Percentiles rank a stretch among this genome's conserved stretches.
phyloP scores from a whole-genome alignment of 1,139 yeast genomes.

The Saccharomyces hybrid region DNA sequence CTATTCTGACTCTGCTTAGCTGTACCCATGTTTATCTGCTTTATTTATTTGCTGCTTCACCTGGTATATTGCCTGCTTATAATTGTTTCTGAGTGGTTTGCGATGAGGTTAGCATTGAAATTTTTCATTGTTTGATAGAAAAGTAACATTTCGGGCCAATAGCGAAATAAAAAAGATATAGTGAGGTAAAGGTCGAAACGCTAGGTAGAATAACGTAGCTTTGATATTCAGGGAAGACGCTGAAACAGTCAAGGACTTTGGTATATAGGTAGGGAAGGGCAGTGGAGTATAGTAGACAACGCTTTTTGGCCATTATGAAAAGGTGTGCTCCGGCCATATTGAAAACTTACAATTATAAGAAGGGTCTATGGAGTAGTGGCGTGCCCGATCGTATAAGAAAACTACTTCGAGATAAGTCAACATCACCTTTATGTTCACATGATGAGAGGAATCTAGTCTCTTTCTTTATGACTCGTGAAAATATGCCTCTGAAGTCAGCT shows the following conservation, averaged over 20 bases:
- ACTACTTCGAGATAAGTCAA: slow-evolving; percentile 7
- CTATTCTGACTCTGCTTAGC: slow-evolving; percentile 18
- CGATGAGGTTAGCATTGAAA: slow-evolving; percentile 5
- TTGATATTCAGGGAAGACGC: background rate
- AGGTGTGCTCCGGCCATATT: slow-evolving; percentile 2
- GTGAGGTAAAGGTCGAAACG: background rate
- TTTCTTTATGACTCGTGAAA: background rate
- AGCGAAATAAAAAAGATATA: background rate
- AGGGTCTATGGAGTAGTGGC: slow-evolving; percentile 7
- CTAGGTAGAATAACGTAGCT: background rate
- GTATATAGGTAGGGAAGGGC: background rate
- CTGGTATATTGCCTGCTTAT: background rate
- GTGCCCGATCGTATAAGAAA: slow-evolving; percentile 8
- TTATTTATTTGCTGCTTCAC: background rate
- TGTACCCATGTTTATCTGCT: slow-evolving; percentile 14
- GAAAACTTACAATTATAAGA: background rate
- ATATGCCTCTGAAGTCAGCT: background rate
- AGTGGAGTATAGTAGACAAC: slow-evolving; percentile 2
- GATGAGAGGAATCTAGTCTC: background rate
- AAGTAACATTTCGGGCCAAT: background rate
- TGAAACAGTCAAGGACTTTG: background rate
- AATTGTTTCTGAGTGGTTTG: background rate
- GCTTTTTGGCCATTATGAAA: slow-evolving; percentile 9
- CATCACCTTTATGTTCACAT: slow-evolving; percentile 3
- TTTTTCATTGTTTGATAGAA: slow-evolving; percentile 1